phyloP scores from a whole-genome alignment of 78 protist genomes.

The Isochrysis galbana region DNA sequence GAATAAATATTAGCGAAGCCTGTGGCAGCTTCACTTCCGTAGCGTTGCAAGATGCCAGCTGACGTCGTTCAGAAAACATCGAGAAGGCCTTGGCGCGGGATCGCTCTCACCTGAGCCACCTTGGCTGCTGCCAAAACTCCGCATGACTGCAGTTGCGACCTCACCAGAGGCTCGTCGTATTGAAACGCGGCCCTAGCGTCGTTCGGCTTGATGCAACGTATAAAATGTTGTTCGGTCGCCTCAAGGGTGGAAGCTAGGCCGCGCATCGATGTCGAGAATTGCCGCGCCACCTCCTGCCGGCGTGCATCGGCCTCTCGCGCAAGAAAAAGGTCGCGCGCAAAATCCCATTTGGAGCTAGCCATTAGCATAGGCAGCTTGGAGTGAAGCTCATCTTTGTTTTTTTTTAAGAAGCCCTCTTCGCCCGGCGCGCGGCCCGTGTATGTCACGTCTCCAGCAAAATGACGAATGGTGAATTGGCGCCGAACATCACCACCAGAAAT shows the following conservation, averaged over 20 bases:
- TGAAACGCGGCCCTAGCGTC: neutral
- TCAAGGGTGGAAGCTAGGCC: neutral
- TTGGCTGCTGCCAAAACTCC: neutral
- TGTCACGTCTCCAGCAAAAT: conserved; percentile 59
- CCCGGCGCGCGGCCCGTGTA: conserved; percentile 41
- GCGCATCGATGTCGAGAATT: neutral
- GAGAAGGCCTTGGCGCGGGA: no score
- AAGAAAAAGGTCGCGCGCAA: neutral
- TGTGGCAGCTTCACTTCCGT: no score
- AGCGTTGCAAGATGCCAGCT: no score
- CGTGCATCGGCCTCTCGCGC: neutral
- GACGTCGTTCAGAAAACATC: no score
- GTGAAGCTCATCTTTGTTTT: conserved; percentile 69
- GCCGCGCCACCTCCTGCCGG: neutral
- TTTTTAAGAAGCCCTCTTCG: conserved; percentile 35
- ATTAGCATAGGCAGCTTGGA: conserved; percentile 26
- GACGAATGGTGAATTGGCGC: conserved; percentile 55
- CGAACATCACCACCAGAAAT: neutral
- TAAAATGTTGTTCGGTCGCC: neutral
- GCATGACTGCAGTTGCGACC: neutral
- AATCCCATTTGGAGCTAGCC: neutral
- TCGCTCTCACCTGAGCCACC: neutral
- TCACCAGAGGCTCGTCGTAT: neutral
- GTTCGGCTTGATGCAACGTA: conserved; percentile 43
- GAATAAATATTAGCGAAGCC: no score